Conservation (phyloP, 352 stramenopile species). For the Phytophthora rubi region DNA sequence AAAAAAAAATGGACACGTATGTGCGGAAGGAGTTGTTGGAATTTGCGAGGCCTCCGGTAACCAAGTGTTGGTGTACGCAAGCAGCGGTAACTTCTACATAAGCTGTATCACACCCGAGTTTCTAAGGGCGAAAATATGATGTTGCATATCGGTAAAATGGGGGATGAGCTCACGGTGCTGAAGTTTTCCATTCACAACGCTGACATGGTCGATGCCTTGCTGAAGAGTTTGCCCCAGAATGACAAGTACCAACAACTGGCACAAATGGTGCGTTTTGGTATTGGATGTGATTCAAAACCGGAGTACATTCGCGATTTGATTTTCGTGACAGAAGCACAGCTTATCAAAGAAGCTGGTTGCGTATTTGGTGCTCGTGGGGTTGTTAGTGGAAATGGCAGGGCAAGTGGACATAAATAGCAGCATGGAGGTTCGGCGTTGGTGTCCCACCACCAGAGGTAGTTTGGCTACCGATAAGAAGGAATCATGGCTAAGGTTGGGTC, state of each 20-base stretch:
- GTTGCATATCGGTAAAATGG: not conserved
- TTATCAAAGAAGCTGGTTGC: not conserved
- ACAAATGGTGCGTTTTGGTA: not conserved
- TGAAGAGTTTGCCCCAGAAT: not conserved
- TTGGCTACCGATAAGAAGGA: too few species aligned
- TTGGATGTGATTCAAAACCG: not conserved
- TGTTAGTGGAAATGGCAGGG: not conserved
- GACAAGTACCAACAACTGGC: not conserved
- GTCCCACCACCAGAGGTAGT: too few species aligned
- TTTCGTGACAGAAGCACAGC: not conserved
- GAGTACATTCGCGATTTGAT: not conserved
- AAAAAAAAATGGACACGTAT: not conserved
- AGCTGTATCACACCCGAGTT: not conserved
- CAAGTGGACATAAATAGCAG: not conserved
- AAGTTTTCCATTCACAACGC: not conserved
- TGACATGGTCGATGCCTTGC: not conserved
- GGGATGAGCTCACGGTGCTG: not conserved
- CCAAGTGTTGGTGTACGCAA: not conserved
- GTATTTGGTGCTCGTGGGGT: not conserved
- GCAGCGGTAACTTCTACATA: not conserved
- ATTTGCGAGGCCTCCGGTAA: not conserved
- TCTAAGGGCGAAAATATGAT: not conserved
- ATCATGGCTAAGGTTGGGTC: too few species aligned
- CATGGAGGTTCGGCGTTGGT: not conserved
- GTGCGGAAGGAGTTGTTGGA: not conserved